Evolutionary conservation across 768 basidiomycete species (phyloP).

Genomic region (Calocera viscosa): DNA sequence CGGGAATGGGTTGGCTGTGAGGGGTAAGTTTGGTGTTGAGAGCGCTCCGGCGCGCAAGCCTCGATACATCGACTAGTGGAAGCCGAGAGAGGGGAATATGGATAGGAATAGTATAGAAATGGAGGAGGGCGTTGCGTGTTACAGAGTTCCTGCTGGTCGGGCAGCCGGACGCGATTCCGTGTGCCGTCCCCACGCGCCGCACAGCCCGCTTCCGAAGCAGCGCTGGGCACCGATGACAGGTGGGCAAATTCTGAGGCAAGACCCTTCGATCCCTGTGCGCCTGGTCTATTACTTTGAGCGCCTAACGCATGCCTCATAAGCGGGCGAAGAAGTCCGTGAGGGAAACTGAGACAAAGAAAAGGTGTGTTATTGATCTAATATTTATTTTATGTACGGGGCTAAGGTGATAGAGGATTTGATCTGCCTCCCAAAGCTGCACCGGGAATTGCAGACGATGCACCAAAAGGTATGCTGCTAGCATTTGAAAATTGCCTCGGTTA

Average conservation of each 20-base stretch:
- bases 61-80: neutral
- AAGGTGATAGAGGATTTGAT: neutral
- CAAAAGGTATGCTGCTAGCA: neutral
- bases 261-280: no score
- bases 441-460: neutral
- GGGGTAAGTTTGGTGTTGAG: neutral
- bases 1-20: neutral
- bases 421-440: neutral
- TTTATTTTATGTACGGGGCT: neutral
- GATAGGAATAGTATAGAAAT: no score
- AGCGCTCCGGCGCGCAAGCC: neutral
- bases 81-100: no score
- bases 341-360: neutral
- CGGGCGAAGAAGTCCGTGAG: neutral
- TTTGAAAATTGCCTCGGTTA: neutral
- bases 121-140: no score
- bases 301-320: neutral
- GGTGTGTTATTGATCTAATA: neutral
- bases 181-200: no score
- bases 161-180: no score
- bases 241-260: no score
- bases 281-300: no score
- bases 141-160: no score
- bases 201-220: no score
- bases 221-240: no score